These are phyloP conservation scores for Quercus lobata DNA, from an alignment of 331 rosid genomes.

Conservation along the genomic window DNA sequence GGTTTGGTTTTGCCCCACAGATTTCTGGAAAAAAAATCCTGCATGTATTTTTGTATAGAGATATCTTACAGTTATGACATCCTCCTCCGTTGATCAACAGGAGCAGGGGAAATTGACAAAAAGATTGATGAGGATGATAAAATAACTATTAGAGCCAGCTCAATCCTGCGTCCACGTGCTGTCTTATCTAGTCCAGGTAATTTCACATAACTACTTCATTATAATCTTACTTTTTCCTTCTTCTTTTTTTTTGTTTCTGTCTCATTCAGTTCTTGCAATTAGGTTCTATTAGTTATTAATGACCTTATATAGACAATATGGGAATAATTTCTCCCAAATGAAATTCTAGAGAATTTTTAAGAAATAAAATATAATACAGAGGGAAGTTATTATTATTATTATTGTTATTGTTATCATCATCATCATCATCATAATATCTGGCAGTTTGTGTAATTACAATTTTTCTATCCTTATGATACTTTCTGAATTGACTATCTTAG, in stretches of 20 bases:
- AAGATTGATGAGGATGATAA: slow-evolving; percentile 34
- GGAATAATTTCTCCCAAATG: background rate
- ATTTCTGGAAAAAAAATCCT: background rate
- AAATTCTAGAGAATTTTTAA: background rate
- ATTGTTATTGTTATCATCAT: no score
- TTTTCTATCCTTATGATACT: background rate
- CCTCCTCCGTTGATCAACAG: slow-evolving; percentile 27
- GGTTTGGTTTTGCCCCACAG: slow-evolving; percentile 23
- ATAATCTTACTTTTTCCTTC: background rate
- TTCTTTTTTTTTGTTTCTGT: slow-evolving; percentile 4
- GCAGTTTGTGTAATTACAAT: background rate
- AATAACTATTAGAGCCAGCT: slow-evolving; percentile 47
- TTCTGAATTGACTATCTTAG: background rate
- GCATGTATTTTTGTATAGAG: background rate
- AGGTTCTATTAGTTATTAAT: background rate
- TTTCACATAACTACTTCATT: background rate
- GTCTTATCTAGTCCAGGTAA: slow-evolving; percentile 89
- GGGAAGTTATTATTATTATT: background rate
- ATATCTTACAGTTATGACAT: slow-evolving; percentile 13
- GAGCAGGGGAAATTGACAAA: slow-evolving; percentile 32
- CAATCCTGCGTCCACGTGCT: slow-evolving; percentile 81
- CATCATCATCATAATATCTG: background rate
- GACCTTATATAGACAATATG: background rate
- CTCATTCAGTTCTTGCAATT: background rate
- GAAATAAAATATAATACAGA: background rate